phyloP scores from a whole-genome alignment of 148 eudicot genomes.

The Oxyria digyna region DNA sequence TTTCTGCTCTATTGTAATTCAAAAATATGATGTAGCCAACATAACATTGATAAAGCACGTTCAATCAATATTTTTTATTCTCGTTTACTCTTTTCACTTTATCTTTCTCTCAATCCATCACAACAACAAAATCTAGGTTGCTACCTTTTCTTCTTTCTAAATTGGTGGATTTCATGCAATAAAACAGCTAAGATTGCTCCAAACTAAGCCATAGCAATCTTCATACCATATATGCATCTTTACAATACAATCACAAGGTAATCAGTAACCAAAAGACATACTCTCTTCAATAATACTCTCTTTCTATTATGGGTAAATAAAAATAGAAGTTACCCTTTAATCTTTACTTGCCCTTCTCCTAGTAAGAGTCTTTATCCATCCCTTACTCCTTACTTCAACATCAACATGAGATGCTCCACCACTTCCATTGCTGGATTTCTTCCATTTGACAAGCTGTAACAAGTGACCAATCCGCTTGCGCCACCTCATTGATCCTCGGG shows the following conservation, averaged over 20 bases:
- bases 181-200: not conserved
- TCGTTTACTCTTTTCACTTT: too few species aligned
- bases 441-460: constrained; percentile 2
- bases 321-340: not conserved
- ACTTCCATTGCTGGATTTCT: not conserved
- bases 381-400: not conserved
- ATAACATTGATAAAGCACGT: too few species aligned
- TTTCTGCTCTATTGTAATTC: too few species aligned
- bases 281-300: not conserved
- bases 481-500: not conserved
- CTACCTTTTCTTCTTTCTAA: not conserved
- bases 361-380: not conserved
- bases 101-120: too few species aligned
- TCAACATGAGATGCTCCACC: not conserved
- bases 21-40: too few species aligned
- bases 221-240: constrained; percentile 6
- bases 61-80: too few species aligned
- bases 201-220: not conserved
- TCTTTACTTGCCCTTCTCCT: not conserved
- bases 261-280: not conserved
- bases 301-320: not conserved
- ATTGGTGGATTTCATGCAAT: not conserved
- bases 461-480: constrained; percentile 5
- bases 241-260: not conserved
- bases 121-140: too few species aligned